Evolutionary conservation across 1,139 yeast species (phyloP).

Genomic region (Magnusiomyces suaveolens): DNA sequence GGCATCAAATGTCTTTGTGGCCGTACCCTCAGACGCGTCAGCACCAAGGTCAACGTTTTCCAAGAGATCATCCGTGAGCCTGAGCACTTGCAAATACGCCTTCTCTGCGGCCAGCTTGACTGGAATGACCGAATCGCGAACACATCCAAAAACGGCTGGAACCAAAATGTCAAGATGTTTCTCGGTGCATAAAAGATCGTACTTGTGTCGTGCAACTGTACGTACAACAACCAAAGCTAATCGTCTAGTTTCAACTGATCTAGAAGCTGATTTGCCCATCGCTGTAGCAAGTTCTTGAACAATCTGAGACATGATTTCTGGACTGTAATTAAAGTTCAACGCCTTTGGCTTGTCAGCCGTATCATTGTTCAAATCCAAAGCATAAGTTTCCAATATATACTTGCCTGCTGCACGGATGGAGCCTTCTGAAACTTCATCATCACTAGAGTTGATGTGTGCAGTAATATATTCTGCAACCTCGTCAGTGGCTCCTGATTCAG

Average conservation of each 20-base stretch:
- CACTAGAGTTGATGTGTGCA: constrained; percentile 38
- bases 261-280: constrained; percentile 46
- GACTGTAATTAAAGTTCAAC: constrained; percentile 21
- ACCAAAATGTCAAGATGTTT: constrained; percentile 42
- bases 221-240: constrained; percentile 66
- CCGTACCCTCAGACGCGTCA: constrained; percentile 22
- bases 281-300: constrained; percentile 43
- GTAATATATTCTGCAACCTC: constrained; percentile 44
- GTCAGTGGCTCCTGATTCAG: constrained; percentile 41
- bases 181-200: constrained; percentile 41
- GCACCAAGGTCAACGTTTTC: constrained; percentile 27
- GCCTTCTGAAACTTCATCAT: constrained; percentile 61
- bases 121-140: constrained; percentile 80
- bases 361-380: neutral
- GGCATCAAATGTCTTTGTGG: constrained; percentile 37
- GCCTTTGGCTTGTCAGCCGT: neutral
- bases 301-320: constrained; percentile 21
- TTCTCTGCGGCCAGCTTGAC: constrained; percentile 92
- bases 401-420: constrained; percentile 82
- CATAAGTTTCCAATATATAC: constrained; percentile 38
- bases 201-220: constrained; percentile 59
- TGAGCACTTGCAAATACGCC: constrained; percentile 66
- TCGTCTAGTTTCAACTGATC: constrained; percentile 72
- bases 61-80: constrained; percentile 51
- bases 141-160: constrained; percentile 70